These are phyloP conservation scores for Neurospora crassa DNA, from an alignment of 2,329 filamentous ascomycete species.

Conservation along the genomic window DNA sequence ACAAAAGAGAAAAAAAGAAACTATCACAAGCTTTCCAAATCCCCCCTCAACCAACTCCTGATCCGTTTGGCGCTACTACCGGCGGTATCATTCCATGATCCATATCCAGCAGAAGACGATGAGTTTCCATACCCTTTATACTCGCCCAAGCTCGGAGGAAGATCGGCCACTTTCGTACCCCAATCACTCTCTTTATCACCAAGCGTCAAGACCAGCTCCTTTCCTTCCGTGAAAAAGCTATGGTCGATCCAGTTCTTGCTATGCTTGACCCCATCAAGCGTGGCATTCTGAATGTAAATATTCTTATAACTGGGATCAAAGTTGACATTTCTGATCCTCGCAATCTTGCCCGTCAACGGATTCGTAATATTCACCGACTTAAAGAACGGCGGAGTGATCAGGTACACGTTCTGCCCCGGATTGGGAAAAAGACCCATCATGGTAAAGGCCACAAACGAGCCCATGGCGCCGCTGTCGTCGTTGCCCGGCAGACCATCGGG, in stretches of 20 bases:
- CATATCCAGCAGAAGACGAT: not conserved
- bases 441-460: slow-evolving; percentile 51
- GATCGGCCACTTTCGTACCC: slow-evolving; percentile 49
- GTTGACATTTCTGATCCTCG: slow-evolving; percentile 49
- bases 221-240: slow-evolving; percentile 56
- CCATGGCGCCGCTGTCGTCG: slow-evolving; percentile 64
- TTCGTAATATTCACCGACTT: slow-evolving; percentile 48
- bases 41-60: not conserved
- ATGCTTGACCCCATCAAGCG: slow-evolving; percentile 49
- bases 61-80: not conserved
- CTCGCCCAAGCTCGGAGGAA: slow-evolving; percentile 48
- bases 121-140: slow-evolving; percentile 25
- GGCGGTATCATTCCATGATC: not conserved
- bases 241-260: slow-evolving; percentile 59
- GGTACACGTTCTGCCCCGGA: slow-evolving; percentile 58
- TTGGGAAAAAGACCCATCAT: slow-evolving; percentile 67
- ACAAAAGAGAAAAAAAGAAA: not conserved
- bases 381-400: slow-evolving; percentile 63
- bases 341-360: slow-evolving; percentile 45
- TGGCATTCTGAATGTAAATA: slow-evolving; percentile 58
- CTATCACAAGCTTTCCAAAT: not conserved
- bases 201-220: slow-evolving; percentile 52
- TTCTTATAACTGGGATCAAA: slow-evolving; percentile 50
- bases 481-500: slow-evolving; percentile 57
- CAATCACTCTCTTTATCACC: slow-evolving; percentile 53